A percentile compares a stretch with the other conserved stretches of the same genome.
Conservation (phyloP, 2,329 filamentous ascomycete species). For the Gnomoniopsis smithogilvyi region DNA sequence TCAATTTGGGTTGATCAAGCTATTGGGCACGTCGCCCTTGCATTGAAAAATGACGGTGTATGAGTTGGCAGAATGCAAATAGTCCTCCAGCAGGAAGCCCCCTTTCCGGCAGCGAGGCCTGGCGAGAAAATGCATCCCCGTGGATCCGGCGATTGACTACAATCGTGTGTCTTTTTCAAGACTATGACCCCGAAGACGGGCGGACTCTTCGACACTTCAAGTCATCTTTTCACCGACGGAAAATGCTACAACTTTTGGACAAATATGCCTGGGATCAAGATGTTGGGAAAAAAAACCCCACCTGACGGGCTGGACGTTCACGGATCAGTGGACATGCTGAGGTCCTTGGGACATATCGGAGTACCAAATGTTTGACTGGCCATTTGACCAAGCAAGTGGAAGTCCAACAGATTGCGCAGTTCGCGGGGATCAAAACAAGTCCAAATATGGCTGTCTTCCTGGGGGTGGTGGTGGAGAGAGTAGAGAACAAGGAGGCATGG, state of each 20-base stretch:
- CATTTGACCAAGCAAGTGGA: constrained; percentile 15
- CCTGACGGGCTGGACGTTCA: not conserved
- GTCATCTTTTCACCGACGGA: too few species aligned
- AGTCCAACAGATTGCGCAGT: constrained; percentile 37
- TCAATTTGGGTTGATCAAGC: not conserved
- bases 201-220: too few species aligned
- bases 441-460: constrained; percentile 55
- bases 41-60: constrained; percentile 1
- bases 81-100: constrained; percentile 9
- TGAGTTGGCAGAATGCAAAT: constrained; percentile 15
- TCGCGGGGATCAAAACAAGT: constrained; percentile 57
- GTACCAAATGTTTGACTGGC: constrained; percentile 2
- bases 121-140: too few species aligned
- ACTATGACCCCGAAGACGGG: too few species aligned
- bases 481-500: constrained; percentile 30
- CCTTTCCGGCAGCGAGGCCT: not conserved
- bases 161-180: too few species aligned
- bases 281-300: not conserved
- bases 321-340: not conserved
- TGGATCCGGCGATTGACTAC: too few species aligned
- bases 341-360: constrained; percentile 4
- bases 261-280: not conserved
- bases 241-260: not conserved
- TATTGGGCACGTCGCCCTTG: not conserved
- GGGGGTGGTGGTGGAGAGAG: constrained; percentile 28